Evolutionary conservation across 2,329 filamentous ascomycete species (phyloP).

Genomic region (Ophiosphaerella narmari): DNA sequence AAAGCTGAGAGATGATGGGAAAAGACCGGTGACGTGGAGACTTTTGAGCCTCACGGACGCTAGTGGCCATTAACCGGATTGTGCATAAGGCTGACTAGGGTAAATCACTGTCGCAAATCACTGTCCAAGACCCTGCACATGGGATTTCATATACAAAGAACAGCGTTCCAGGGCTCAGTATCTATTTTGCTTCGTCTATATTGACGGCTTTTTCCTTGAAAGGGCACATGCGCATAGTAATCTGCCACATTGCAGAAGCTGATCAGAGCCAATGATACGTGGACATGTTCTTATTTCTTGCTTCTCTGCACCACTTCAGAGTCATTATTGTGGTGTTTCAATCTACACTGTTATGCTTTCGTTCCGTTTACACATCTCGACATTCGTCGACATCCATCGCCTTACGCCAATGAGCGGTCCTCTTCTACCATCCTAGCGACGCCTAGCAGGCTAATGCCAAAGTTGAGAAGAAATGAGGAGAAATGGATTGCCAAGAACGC

Average conservation of each 20-base stretch:
- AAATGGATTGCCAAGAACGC: constrained; percentile 35
- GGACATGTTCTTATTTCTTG: constrained; percentile 28
- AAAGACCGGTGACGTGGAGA: constrained; percentile 38
- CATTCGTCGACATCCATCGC: constrained; percentile 30
- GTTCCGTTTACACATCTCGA: constrained; percentile 30
- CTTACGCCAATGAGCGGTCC: constrained; percentile 25
- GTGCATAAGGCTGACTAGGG: constrained; percentile 13
- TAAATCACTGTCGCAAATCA: not conserved
- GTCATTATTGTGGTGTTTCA: constrained; percentile 38
- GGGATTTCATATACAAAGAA: not conserved
- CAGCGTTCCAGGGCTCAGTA: too few relatives aligned
- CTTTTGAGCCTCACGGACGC: constrained; percentile 31
- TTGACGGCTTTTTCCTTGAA: too few relatives aligned
- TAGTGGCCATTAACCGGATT: constrained; percentile 30
- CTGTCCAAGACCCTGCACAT: not conserved
- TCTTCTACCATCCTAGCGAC: constrained; percentile 40
- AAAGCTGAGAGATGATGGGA: constrained; percentile 1
- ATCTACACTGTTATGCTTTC: constrained; percentile 34
- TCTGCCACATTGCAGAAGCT: too few relatives aligned
- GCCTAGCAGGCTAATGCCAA: constrained; percentile 29
- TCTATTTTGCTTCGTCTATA: too few relatives aligned
- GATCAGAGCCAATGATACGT: too few relatives aligned
- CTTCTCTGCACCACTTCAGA: constrained; percentile 36
- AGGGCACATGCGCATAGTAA: too few relatives aligned
- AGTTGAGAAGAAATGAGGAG: constrained; percentile 33